Evolutionary conservation across 306 rosid species (phyloP), one percentile per base, ranked within the genome.

Genomic region (Cicer chorassanicum): DNA sequence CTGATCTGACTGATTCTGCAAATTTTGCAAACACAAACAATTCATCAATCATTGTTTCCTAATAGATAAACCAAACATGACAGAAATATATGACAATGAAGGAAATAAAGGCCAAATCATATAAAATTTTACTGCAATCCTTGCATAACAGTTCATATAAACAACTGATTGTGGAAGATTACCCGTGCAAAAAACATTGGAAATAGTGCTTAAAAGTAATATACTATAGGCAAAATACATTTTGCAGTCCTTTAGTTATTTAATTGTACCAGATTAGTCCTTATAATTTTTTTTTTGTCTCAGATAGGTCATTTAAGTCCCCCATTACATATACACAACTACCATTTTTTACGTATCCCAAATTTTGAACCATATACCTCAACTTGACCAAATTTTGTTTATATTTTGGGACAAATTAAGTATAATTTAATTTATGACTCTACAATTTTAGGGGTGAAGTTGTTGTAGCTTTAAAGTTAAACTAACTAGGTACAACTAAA

Each of bases 1-100:
- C 18, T 69, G 81, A 78, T 81, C 78, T 11, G 83, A 84, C 48
- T 77, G 85, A 16, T 81, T 70, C 85, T 77, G 75, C 78, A 74
- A 65, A 24, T 72, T 83, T 50, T 34, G 6, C 16, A 40, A 51
- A 24, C 38, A 67, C 41, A 8, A 14, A 16, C 39, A 49, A 15
- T 34, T 19, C 3, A 16, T 19, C 36, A 57, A 21, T 48, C 9
- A 65, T 44, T 14, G 38, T 42, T 56, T 64, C 72, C 11, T 34
- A 2, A 19, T 21, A 71, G 9, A 70, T 48, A 62, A 73, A 72
- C 57, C 69, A 69, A 70, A 18, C 71, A 77, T 16, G 68, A 82
- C 34, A 55, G 56, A 64, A 76, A 57, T 41, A 51, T 57, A 10
- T 24, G 73, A 43, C 36, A 18, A 39, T 57, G 79, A 65, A 56